These are phyloP conservation scores for Mucuna pruriens DNA, from an alignment of 306 rosid genomes.

Conservation along the genomic window DNA sequence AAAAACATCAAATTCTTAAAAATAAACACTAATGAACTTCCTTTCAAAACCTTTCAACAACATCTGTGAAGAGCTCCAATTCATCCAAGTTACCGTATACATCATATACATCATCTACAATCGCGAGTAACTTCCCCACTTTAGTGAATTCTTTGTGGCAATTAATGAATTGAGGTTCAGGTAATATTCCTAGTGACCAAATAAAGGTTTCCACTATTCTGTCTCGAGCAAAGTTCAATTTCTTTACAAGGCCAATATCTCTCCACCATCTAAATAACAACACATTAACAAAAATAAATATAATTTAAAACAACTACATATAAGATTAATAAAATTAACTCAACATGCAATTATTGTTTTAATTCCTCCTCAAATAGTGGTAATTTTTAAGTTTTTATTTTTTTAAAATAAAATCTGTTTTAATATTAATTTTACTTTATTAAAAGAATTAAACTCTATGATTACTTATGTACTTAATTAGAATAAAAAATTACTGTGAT, in stretches of 20 bases:
- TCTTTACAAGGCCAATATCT: constrained; percentile 36
- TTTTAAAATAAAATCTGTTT: no score
- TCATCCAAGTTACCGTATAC: background rate
- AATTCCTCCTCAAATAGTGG: no score
- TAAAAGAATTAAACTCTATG: no score
- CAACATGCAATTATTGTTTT: no score
- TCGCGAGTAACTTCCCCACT: background rate
- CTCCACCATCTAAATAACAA: constrained; percentile 50
- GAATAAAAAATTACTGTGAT: no score
- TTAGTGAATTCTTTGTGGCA: constrained; percentile 41
- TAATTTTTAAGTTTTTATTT: no score
- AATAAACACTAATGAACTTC: background rate
- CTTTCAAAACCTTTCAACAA: constrained; percentile 46
- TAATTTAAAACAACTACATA: no score
- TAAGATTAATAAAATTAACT: background rate
- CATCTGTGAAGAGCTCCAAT: constrained; percentile 40
- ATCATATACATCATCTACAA: background rate
- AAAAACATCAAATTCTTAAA: background rate
- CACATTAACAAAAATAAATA: background rate
- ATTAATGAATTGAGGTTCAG: constrained; percentile 34
- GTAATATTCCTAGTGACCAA: constrained; percentile 39
- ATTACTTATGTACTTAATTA: no score
- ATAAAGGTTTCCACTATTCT: constrained; percentile 45
- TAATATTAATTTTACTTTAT: no score
- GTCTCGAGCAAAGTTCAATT: constrained; percentile 47